Conservation (phyloP, 2,329 filamentous ascomycete species). For the Neopestalotiopsis sp. region DNA sequence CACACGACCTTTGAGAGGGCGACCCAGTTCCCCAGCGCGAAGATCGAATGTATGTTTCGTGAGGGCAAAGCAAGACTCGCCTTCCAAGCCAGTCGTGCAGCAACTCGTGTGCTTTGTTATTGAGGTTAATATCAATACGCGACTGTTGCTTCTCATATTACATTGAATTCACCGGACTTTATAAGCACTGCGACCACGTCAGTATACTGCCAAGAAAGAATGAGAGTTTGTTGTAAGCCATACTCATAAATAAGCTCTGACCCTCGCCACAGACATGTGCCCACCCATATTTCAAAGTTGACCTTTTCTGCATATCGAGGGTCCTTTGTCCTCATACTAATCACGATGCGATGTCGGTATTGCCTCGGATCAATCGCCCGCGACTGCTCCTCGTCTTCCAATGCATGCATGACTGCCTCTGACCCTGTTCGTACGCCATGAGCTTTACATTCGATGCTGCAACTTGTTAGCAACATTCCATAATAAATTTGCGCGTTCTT, state of each 20-base stretch:
- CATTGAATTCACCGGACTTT: neutral
- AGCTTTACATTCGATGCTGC: constrained; percentile 36
- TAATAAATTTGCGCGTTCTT: neutral
- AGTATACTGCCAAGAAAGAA: neutral
- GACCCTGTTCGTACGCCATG: constrained; percentile 30
- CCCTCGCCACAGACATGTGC: constrained; percentile 34
- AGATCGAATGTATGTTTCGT: too few relatives aligned
- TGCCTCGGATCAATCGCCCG: constrained; percentile 27
- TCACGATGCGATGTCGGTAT: constrained; percentile 31
- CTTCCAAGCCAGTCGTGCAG: too few relatives aligned
- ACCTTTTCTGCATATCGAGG: constrained; percentile 34
- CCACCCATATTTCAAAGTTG: constrained; percentile 35
- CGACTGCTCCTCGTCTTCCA: constrained; percentile 26
- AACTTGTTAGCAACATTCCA: neutral
- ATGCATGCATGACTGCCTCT: constrained; percentile 27
- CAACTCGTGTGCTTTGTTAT: too few relatives aligned
- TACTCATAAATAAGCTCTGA: constrained; percentile 36
- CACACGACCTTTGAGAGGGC: too few relatives aligned
- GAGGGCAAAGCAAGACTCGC: too few relatives aligned
- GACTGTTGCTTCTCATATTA: too few relatives aligned
- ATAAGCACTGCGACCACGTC: constrained; percentile 7
- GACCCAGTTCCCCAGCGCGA: too few relatives aligned
- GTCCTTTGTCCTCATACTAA: constrained; percentile 36
- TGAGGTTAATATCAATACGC: too few relatives aligned
- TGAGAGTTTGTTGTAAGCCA: constrained; percentile 4